phyloP scores from a whole-genome alignment of 2,329 filamentous ascomycete species.

The Cercospora berteroae region DNA sequence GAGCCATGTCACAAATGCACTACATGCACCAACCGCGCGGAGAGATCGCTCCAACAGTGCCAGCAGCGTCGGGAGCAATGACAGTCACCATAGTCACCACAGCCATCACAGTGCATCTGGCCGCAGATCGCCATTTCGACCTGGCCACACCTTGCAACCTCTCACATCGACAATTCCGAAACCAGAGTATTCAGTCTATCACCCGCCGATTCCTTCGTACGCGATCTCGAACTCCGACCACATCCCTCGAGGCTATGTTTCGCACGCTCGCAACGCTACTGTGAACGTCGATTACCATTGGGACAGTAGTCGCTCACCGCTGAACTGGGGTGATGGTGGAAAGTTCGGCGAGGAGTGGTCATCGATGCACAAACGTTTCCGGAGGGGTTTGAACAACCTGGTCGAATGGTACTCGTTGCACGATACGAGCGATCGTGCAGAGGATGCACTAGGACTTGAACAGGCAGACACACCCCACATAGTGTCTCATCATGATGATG shows the following conservation, averaged over 20 bases:
- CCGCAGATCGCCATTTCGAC: constrained; percentile 31
- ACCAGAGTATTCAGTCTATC: constrained; percentile 53
- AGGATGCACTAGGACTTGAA: constrained; percentile 38
- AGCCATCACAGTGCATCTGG: constrained; percentile 23
- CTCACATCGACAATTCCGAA: constrained; percentile 32
- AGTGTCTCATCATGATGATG: constrained; percentile 47
- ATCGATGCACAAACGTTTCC: constrained; percentile 87
- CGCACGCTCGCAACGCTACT: constrained; percentile 85
- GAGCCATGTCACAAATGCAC: constrained; percentile 30
- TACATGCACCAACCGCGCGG: constrained; percentile 39
- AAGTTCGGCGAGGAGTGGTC: constrained; percentile 93
- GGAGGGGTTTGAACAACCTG: constrained; percentile 73
- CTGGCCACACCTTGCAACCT: constrained; percentile 28
- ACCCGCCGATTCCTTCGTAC: constrained; percentile 75
- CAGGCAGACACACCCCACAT: constrained; percentile 38
- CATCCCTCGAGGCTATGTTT: constrained; percentile 84
- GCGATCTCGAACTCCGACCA: constrained; percentile 75
- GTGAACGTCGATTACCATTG: constrained; percentile 88
- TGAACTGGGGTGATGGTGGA: constrained; percentile 84
- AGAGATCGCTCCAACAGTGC: constrained; percentile 51
- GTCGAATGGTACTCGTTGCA: constrained; percentile 73
- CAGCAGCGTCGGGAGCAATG: constrained; percentile 39
- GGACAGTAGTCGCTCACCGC: constrained; percentile 80
- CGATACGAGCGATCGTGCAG: constrained; percentile 37
- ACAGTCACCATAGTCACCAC: constrained; percentile 23